A percentile compares a stretch with the other conserved stretches of the same genome.
Conservation (phyloP, 352 stramenopile species). For the Pythium dissotocum region DNA sequence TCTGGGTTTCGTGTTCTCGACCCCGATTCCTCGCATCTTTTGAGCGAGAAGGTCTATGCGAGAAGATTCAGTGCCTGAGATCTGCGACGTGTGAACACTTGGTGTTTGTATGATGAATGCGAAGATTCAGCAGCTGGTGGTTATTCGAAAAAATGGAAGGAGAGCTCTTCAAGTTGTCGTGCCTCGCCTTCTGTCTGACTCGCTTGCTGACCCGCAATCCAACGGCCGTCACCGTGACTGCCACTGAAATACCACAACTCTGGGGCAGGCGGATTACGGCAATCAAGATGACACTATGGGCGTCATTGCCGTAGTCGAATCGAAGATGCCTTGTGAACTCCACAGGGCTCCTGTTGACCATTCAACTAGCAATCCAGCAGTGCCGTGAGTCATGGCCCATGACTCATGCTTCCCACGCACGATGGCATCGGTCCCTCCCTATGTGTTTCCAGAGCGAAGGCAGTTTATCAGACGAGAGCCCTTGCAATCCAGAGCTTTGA, state of each 20-base stretch:
- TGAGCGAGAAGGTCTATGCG: not conserved
- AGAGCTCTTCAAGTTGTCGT: not conserved
- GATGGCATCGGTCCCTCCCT: too few relatives aligned
- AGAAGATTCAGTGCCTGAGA: constrained; percentile 4
- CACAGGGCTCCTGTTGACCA: too few relatives aligned
- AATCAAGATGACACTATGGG: too few relatives aligned
- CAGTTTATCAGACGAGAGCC: too few relatives aligned
- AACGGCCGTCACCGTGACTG: not conserved
- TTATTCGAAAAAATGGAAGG: not conserved
- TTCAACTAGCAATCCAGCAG: too few relatives aligned
- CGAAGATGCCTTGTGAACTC: too few relatives aligned
- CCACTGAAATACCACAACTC: not conserved
- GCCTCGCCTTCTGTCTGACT: not conserved
- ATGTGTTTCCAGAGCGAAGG: too few relatives aligned
- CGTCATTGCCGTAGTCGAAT: too few relatives aligned
- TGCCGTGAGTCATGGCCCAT: too few relatives aligned
- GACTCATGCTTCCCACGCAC: too few relatives aligned
- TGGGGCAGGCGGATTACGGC: too few relatives aligned
- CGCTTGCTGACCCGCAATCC: not conserved
- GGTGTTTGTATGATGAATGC: not conserved
- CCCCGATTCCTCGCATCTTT: not conserved
- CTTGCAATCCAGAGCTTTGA: too few relatives aligned
- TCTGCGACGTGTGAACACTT: constrained; percentile 21
- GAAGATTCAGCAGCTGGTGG: constrained; percentile 10
- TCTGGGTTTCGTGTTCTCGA: not conserved